These are phyloP conservation scores for Taxawa tesnikishii DNA, from an alignment of 2,329 filamentous ascomycete genomes.

Conservation along the genomic window DNA sequence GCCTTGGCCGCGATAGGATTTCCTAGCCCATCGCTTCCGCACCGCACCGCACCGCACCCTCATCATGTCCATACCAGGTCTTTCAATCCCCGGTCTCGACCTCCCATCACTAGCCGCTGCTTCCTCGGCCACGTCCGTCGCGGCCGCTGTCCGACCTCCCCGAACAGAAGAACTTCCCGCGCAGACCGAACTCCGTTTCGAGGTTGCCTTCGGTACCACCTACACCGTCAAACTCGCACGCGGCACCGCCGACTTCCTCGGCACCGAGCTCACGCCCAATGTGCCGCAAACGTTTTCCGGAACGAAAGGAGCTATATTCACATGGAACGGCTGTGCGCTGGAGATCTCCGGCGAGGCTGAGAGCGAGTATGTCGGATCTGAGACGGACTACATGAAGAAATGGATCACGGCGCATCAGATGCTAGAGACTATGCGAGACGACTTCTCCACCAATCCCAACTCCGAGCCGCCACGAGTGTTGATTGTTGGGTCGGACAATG, in stretches of 20 bases:
- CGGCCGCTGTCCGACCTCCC: slow-evolving; percentile 14
- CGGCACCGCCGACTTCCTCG: slow-evolving; percentile 86
- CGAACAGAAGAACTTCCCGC: slow-evolving; percentile 29
- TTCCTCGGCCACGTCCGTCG: slow-evolving; percentile 7
- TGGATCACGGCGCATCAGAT: slow-evolving; percentile 83
- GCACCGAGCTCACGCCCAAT: slow-evolving; percentile 76
- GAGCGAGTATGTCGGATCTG: slow-evolving; percentile 59
- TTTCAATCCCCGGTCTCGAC: slow-evolving; percentile 28
- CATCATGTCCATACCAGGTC: slow-evolving; percentile 32
- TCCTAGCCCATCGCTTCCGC: too few relatives aligned
- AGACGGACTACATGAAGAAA: slow-evolving; percentile 62
- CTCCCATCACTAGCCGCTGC: too few relatives aligned
- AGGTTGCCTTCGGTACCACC: slow-evolving; percentile 19
- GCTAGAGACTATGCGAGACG: slow-evolving; percentile 59
- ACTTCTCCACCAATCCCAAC: slow-evolving; percentile 26
- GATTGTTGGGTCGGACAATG: slow-evolving; percentile 63
- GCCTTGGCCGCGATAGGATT: too few relatives aligned
- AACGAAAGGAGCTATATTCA: slow-evolving; percentile 62
- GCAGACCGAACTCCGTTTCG: slow-evolving; percentile 33
- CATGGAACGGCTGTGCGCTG: slow-evolving; percentile 80
- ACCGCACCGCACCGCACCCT: too few relatives aligned
- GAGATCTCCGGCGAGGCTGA: slow-evolving; percentile 62
- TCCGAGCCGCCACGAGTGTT: slow-evolving; percentile 63
- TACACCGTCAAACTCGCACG: slow-evolving; percentile 49
- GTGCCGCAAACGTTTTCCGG: slow-evolving; percentile 72